These are phyloP conservation scores for Wickerhamomyces pijperi DNA, from an alignment of 805 yeast species.

Conservation along the genomic window DNA sequence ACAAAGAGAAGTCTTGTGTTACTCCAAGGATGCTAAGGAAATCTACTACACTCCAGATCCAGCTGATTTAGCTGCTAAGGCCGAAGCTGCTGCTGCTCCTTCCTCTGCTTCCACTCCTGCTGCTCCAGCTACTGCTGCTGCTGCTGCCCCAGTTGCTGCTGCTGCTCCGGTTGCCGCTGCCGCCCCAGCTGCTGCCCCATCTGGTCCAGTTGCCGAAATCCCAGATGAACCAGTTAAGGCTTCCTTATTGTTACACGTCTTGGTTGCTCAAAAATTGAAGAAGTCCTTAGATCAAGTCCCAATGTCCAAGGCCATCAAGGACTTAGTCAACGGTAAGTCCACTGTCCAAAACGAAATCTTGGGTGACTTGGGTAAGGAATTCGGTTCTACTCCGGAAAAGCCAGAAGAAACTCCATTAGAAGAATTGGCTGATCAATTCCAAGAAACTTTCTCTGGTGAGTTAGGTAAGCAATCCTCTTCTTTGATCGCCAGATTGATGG, in stretches of 20 bases:
- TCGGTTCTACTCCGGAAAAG: slow-evolving; percentile 96
- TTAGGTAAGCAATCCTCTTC: slow-evolving; percentile 92
- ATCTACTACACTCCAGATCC: slow-evolving; percentile 91
- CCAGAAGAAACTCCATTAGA: slow-evolving; percentile 96
- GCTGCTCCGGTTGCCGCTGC: slow-evolving; percentile 46
- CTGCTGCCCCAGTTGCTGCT: slow-evolving; percentile 47
- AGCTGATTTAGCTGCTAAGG: slow-evolving; percentile 23
- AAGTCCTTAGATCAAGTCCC: slow-evolving; percentile 81
- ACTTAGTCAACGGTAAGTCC: slow-evolving; percentile 95
- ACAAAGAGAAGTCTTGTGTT: slow-evolving; percentile 89
- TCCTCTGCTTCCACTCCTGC: slow-evolving; percentile 28
- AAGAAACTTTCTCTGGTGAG: slow-evolving; percentile 78
- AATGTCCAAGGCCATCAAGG: slow-evolving; percentile 87
- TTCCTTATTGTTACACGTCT: slow-evolving; percentile 65
- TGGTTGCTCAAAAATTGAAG: slow-evolving; percentile 94
- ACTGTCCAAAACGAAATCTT: slow-evolving; percentile 97
- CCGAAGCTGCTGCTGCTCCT: slow-evolving; percentile 20
- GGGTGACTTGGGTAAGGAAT: slow-evolving; percentile 98
- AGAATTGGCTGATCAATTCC: slow-evolving; percentile 93
- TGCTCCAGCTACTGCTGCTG: slow-evolving; percentile 44
- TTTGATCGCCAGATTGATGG: slow-evolving; percentile 79
- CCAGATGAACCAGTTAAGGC: slow-evolving; percentile 91
- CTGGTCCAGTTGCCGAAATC: slow-evolving; percentile 74
- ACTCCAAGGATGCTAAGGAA: slow-evolving; percentile 91
- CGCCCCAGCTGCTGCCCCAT: slow-evolving; percentile 54